Evolutionary conservation across 1,284 basidiomycete genomes (phyloP).

Genomic region (Microbotryum saponariae): DNA sequence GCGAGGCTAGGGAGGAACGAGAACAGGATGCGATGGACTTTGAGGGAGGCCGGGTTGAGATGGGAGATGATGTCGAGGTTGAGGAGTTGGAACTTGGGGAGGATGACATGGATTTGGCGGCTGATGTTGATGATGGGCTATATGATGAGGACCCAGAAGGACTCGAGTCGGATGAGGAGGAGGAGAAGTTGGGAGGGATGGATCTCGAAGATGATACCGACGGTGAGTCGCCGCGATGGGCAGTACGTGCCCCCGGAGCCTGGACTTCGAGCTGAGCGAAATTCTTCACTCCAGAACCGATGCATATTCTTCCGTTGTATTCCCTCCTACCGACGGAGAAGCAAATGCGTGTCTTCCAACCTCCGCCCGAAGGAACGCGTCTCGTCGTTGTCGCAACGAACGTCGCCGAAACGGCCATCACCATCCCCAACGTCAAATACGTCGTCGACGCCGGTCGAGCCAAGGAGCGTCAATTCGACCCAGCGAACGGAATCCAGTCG

Average conservation of each 20-base stretch:
- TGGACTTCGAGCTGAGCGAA: not conserved
- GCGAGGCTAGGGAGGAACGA: not conserved
- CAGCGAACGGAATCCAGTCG: constrained; percentile 56
- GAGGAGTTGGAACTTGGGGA: constrained; percentile 73
- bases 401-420: constrained; percentile 70
- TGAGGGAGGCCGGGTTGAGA: constrained; percentile 35
- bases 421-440: constrained; percentile 67
- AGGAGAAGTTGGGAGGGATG: constrained; percentile 48
- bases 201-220: constrained; percentile 55
- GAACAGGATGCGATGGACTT: constrained; percentile 20
- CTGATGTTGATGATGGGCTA: constrained; percentile 53
- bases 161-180: constrained; percentile 36
- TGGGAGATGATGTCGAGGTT: constrained; percentile 54
- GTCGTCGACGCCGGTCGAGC: constrained; percentile 68
- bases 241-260: not conserved
- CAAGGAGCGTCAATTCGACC: constrained; percentile 67
- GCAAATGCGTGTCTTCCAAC: constrained; percentile 64
- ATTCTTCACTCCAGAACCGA: constrained; percentile 46
- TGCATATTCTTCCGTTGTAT: constrained; percentile 67
- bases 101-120: constrained; percentile 45
- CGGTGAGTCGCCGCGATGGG: constrained; percentile 43
- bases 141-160: constrained; percentile 45
- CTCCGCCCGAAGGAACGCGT: constrained; percentile 55
- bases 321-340: constrained; percentile 63
- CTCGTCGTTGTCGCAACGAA: constrained; percentile 69